Base-by-base conservation (phyloP, 2,329 filamentous ascomycete species). In the Lachnellula suecica region DNA sequence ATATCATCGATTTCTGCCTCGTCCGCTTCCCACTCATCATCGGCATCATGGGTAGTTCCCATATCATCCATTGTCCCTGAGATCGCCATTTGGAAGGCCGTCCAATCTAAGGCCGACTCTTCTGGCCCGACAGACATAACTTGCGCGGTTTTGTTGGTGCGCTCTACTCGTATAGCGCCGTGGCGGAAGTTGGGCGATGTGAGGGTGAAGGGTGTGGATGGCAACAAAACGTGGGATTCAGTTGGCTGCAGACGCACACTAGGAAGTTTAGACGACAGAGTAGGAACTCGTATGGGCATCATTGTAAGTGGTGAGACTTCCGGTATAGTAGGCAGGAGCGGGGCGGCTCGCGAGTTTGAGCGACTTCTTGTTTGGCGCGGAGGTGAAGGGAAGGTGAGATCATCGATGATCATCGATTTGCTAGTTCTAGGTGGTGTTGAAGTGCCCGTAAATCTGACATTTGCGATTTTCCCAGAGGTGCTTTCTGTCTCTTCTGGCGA, bases 1-100 rank as follows among this genome's bases (percentile, higher is more conserved):
- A 67, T 53, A 5, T 57, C 56, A 24, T 64, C 60, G 1, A 58
- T 11, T 20, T 61, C 59, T 3, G 47, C 46, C 41, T 62, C 59
- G 29, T 60, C 56, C 8, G 34, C 45, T 40, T 60, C 56, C 45
- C 44, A 52, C 6, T 59, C 47, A 9, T 29, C 49, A 35, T 62
- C 29, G 8, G 20, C 54, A 19, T 50, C 49, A 25, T 63, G 22
- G 10, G 13, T 54, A 19, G 47, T 46, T 34, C 44, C 34, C 1
- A 47, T 20, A 34, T 57, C 79, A 25, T 77, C 79, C 2, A 78
- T 77, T 4, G 79, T 79, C 38, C 82, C 81, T 0, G 80, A 69
- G 45, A 85, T 83, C 15, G 83, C 82, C 75, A 84, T 83, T 66
- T 86, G 82, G 63, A 84, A 85, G 3, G 82, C 81, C 5, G 78